Conservation (phyloP, 805 yeast species). For the Spathaspora arborariae region DNA sequence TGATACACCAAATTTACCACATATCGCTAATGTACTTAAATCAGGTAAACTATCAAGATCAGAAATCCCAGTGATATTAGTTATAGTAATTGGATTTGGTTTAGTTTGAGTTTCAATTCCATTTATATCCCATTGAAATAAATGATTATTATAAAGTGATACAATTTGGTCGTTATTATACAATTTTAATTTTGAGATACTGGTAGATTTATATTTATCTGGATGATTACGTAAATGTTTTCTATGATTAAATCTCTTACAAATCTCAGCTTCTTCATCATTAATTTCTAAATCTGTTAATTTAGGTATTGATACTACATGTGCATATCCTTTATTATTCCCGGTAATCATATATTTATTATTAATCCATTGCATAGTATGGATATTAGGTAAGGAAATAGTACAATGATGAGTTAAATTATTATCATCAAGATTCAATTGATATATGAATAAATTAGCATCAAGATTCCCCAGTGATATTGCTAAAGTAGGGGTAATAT, state of each 20-base stretch:
- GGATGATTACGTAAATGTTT: slow-evolving; percentile 48
- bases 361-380: slow-evolving; percentile 50
- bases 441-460: slow-evolving; percentile 51
- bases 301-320: slow-evolving; percentile 66
- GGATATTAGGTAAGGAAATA: slow-evolving; percentile 54
- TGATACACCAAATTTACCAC: slow-evolving; percentile 73
- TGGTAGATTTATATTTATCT: slow-evolving; percentile 18
- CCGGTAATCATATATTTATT: slow-evolving; percentile 57
- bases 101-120: slow-evolving; percentile 42
- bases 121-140: slow-evolving; percentile 74
- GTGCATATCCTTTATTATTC: slow-evolving; percentile 70
- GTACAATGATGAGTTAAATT: slow-evolving; percentile 55
- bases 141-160: slow-evolving; percentile 61
- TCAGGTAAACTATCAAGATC: slow-evolving; percentile 48
- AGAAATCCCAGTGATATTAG: slow-evolving; percentile 47
- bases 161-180: slow-evolving; percentile 43
- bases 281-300: slow-evolving; percentile 7
- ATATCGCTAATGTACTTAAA: slow-evolving; percentile 55
- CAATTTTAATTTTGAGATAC: slow-evolving; percentile 24
- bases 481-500: slow-evolving; percentile 41
- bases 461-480: slow-evolving; percentile 45
- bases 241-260: slow-evolving; percentile 75
- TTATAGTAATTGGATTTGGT: slow-evolving; percentile 51
- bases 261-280: slow-evolving; percentile 57
- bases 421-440: slow-evolving; percentile 35